Evolutionary conservation across 495 filamentous ascomycete species (phyloP), one percentile per base, ranked within the genome.

Genomic region (Beverwykella pulmonaria): DNA sequence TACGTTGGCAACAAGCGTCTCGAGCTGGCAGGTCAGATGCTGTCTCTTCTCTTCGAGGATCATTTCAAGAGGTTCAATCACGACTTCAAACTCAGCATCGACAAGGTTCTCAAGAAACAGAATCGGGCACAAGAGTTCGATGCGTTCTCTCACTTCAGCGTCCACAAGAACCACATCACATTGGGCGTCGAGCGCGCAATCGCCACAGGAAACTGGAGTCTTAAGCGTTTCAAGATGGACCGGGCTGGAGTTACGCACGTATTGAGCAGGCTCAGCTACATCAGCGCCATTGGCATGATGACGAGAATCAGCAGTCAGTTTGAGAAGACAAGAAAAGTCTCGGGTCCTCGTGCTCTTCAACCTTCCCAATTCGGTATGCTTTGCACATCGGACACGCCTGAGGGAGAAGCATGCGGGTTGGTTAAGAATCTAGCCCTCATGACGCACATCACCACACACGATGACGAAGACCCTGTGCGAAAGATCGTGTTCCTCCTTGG

Each of bases 281-380:
- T 98, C 78, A 91, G 90, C 69, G 95, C 95, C 12, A 83, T 99
- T n/a, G 95, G 95, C 60, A 98, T 98, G 95, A 98, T 99, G 95
- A 98, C 95, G 12, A 87, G 94, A 71, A 98, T 98, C 70, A 93
- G 87, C 79, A 95, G 90, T 84, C 94, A 98, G 79, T 98, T 99
- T 74, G 94, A 98, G 74, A 98, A 98, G 82, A 97, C 93, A 1
- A 80, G 94, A 68, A 99, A 99, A 75, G 91, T 99, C 67, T 90
- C 86, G 73, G 95, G 95, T 59, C 94, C 94, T 70, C 87, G 94
- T 82, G 94, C 95, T 10, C 81, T 99, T 17, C 94, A 99, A 74
- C 91, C 94, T 10, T 98, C 95, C 0, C 92, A 98, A 66, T 99
- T 96, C 77, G 94, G 94, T 63, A 94, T 99, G 91, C 81, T 99